Evolutionary conservation across 345 rosid genomes (phyloP).

Genomic region (Eucalyptus guilfoylei): DNA sequence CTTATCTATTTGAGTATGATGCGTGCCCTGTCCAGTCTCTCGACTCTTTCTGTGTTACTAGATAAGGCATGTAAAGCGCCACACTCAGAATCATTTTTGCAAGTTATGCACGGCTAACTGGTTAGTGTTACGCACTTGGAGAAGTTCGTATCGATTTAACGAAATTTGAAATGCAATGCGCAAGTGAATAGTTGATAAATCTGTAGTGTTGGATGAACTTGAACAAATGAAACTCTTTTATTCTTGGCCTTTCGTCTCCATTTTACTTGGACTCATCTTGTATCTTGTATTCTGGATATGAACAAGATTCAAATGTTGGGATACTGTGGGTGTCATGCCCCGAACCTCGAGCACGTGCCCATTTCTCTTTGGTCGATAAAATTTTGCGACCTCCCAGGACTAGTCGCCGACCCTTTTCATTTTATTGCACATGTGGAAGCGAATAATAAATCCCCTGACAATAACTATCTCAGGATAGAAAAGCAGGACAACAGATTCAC

Average conservation of each 20-base stretch:
- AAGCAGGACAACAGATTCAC: no score
- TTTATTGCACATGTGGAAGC: no score
- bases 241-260: not conserved
- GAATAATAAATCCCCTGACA: no score
- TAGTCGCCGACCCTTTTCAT: no score
- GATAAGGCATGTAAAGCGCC: not conserved
- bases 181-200: not conserved
- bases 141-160: not conserved
- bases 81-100: not conserved
- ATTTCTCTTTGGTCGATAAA: no score
- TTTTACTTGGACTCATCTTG: no score
- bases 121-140: not conserved
- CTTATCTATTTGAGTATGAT: not conserved
- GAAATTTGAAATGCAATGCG: not conserved
- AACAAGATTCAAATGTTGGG: not conserved
- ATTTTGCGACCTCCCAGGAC: no score
- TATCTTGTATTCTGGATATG: not conserved
- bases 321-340: not conserved
- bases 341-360: no score
- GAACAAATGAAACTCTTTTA: not conserved
- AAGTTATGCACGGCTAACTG: not conserved
- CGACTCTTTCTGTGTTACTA: no score
- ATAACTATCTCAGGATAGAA: no score
- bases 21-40: not conserved
- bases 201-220: not conserved